A percentile compares a stretch with the other conserved stretches of the same genome.
Evolutionary conservation across 2,329 filamentous ascomycete species (phyloP).

Genomic region (Pseudopyrenochaeta lycopersici): DNA sequence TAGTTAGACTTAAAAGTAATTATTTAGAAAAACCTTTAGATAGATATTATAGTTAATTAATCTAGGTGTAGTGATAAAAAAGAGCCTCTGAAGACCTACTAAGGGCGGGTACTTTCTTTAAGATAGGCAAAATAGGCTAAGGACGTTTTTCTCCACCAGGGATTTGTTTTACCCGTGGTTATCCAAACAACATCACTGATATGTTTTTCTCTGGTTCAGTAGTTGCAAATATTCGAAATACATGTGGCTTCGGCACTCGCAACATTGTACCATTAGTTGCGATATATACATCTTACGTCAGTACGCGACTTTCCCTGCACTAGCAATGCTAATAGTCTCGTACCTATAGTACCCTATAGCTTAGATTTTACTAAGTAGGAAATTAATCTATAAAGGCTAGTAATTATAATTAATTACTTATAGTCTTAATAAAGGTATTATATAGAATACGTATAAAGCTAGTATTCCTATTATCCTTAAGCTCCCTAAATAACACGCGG

Average conservation of each 20-base stretch:
- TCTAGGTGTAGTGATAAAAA: too few relatives aligned
- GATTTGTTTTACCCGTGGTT: too few relatives aligned
- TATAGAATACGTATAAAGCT: slow-evolving; percentile 3
- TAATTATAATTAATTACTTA: slow-evolving; percentile 2
- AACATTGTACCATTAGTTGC: slow-evolving; percentile 5
- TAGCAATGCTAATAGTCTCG: slow-evolving; percentile 1
- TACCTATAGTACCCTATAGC: slow-evolving; percentile 1
- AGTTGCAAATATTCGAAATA: slow-evolving; percentile 5
- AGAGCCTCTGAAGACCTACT: too few relatives aligned
- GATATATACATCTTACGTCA: slow-evolving; percentile 5
- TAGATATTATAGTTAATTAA: too few relatives aligned
- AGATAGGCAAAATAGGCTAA: too few relatives aligned
- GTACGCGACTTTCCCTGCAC: not conserved
- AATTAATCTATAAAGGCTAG: not conserved
- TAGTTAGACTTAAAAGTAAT: too few relatives aligned
- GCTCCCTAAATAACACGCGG: slow-evolving; percentile 1
- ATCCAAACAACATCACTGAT: slow-evolving; percentile 5
- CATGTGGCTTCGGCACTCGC: slow-evolving; percentile 2
- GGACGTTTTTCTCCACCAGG: too few relatives aligned
- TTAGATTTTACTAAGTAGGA: slow-evolving; percentile 1
- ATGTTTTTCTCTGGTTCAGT: slow-evolving; percentile 7
- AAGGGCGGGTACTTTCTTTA: too few relatives aligned
- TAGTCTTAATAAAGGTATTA: slow-evolving; percentile 2
- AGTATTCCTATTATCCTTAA: slow-evolving; percentile 2
- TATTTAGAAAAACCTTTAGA: too few relatives aligned